phyloP scores from a whole-genome alignment of 2,329 filamentous ascomycete species.

The Daldinia eschscholtzii region DNA sequence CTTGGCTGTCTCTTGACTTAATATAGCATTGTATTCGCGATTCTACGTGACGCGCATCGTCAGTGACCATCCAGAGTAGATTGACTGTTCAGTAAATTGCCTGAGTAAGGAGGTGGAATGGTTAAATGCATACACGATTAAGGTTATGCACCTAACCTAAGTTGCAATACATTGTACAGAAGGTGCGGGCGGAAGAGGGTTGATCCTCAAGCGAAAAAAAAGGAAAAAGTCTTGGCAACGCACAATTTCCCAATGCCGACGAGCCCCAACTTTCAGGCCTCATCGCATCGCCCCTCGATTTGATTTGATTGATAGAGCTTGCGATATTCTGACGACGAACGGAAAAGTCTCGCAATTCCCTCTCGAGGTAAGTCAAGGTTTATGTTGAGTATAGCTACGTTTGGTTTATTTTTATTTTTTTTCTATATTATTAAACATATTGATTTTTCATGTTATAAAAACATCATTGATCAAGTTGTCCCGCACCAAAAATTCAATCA shows the following conservation, averaged over 20 bases:
- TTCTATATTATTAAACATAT: not conserved
- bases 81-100: not conserved
- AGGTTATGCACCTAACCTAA: not conserved
- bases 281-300: conserved; percentile 39
- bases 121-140: not conserved
- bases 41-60: not conserved
- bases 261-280: conserved; percentile 44
- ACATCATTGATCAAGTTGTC: not conserved
- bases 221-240: conserved; percentile 51
- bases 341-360: conserved; percentile 40
- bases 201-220: conserved; percentile 51
- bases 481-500: conserved; percentile 1
- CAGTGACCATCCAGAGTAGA: not conserved
- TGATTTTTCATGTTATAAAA: not conserved
- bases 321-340: conserved; percentile 32
- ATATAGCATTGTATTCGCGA: not conserved
- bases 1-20: not conserved
- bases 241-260: conserved; percentile 49
- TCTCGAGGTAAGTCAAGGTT: conserved; percentile 37
- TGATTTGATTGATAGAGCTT: conserved; percentile 9
- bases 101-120: not conserved
- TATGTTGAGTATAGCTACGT: not conserved
- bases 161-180: conserved; percentile 5
- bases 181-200: conserved; percentile 49
- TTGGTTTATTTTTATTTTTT: not conserved